Evolutionary conservation across 371 early-diverging fungal species (phyloP).

Genomic region (Homolaphlyctis polyrhiza): DNA sequence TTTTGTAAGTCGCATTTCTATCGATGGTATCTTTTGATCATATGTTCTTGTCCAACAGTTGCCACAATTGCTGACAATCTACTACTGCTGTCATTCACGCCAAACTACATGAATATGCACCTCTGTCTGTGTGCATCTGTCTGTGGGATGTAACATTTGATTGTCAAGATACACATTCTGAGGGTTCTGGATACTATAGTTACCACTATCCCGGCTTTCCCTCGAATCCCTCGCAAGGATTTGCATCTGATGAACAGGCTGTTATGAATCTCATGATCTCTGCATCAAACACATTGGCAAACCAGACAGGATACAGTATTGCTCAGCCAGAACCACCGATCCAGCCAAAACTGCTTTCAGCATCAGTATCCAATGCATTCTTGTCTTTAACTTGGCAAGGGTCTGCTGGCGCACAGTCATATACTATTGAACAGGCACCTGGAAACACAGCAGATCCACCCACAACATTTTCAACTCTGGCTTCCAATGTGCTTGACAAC

Average conservation of each 20-base stretch:
- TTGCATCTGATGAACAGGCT: slow-evolving; percentile 13
- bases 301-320: slow-evolving; percentile 4
- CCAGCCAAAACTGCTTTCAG: slow-evolving; percentile 2
- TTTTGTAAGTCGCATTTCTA: slow-evolving; percentile 14
- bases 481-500: slow-evolving; percentile 12
- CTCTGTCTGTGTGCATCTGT: too few species aligned
- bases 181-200: slow-evolving; percentile 20
- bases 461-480: neutral
- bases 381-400: slow-evolving; percentile 12
- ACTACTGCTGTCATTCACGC: too few species aligned
- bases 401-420: slow-evolving; percentile 4
- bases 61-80: too few species aligned
- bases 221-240: slow-evolving; percentile 8
- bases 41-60: too few species aligned
- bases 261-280: slow-evolving; percentile 3
- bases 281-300: slow-evolving; percentile 2
- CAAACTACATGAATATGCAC: too few species aligned
- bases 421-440: slow-evolving; percentile 4
- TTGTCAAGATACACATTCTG: slow-evolving; percentile 22
- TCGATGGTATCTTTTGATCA: neutral
- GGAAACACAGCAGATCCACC: neutral
- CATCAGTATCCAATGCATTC: neutral
- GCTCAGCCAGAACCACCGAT: neutral
- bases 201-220: slow-evolving; percentile 36
- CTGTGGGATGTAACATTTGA: too few species aligned